Percentiles rank a stretch among this genome's conserved stretches.
Evolutionary conservation across 2,329 filamentous ascomycete species (phyloP).

Genomic region (Calonectria pauciramosa): DNA sequence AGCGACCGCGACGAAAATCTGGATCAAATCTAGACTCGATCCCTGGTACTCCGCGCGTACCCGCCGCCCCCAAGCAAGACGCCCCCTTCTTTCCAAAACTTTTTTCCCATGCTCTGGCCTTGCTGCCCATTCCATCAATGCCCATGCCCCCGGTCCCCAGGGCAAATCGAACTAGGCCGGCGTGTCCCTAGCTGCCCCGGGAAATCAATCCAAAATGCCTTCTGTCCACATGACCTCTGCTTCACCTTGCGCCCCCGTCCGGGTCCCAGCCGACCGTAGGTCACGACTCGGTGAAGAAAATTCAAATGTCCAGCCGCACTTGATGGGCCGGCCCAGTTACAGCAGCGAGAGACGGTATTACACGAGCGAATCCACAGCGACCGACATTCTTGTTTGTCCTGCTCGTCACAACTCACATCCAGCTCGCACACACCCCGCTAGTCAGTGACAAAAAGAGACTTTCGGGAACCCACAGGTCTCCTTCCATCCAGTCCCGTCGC

Average conservation of each 20-base stretch:
- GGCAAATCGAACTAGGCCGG: slow-evolving; percentile 4
- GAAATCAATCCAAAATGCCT: slow-evolving; percentile 8
- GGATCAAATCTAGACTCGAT: slow-evolving; percentile 26
- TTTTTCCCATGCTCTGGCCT: slow-evolving; percentile 17
- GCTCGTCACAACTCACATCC: slow-evolving; percentile 3
- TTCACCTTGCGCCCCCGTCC: slow-evolving; percentile 17
- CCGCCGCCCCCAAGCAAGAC: background rate
- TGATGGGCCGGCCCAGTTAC: background rate
- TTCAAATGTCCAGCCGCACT: slow-evolving; percentile 1
- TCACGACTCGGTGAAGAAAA: slow-evolving; percentile 40
- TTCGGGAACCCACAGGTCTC: slow-evolving; percentile 20
- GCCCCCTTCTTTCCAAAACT: slow-evolving; percentile 2
- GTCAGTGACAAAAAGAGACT: slow-evolving; percentile 4
- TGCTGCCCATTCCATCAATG: slow-evolving; percentile 5
- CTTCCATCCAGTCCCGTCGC: slow-evolving; percentile 24
- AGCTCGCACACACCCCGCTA: background rate
- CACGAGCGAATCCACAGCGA: slow-evolving; percentile 12
- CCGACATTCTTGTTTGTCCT: background rate
- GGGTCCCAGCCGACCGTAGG: slow-evolving; percentile 34
- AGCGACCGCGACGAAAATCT: slow-evolving; percentile 26
- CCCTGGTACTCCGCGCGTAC: slow-evolving; percentile 6
- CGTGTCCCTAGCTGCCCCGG: slow-evolving; percentile 15
- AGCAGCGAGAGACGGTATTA: background rate
- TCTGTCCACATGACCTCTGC: slow-evolving; percentile 38
- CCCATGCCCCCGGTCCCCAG: background rate